These are phyloP conservation scores for Hypoxylon sp. DNA, from an alignment of 2,329 filamentous ascomycete species.

Conservation along the genomic window DNA sequence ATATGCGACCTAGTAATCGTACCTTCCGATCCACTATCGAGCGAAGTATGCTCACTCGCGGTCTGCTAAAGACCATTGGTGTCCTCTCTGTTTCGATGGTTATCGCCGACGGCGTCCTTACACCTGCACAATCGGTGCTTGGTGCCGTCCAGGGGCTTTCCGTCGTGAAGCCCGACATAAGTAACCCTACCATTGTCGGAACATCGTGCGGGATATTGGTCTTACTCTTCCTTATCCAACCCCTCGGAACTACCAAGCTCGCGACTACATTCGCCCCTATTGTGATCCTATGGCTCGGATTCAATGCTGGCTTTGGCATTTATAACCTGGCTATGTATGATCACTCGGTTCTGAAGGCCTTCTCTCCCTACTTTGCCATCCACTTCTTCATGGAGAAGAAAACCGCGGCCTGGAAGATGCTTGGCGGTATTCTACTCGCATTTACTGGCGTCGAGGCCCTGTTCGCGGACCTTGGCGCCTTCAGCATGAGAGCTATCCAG, in stretches of 20 bases:
- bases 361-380: conserved; percentile 72
- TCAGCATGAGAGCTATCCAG: conserved; percentile 78
- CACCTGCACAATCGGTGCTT: conserved; percentile 78
- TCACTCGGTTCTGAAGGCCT: conserved; percentile 68
- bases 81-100: conserved; percentile 78
- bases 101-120: conserved; percentile 76
- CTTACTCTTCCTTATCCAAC: conserved; percentile 74
- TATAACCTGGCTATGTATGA: conserved; percentile 71
- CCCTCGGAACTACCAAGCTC: conserved; percentile 73
- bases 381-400: conserved; percentile 72
- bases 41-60: conserved; percentile 65
- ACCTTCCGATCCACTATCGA: conserved; percentile 71
- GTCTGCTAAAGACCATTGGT: conserved; percentile 71
- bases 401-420: conserved; percentile 72
- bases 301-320: conserved; percentile 74
- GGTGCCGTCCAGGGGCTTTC: conserved; percentile 76
- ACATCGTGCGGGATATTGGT: conserved; percentile 75
- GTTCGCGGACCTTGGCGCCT: conserved; percentile 84
- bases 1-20: conserved; percentile 67
- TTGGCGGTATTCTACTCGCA: conserved; percentile 79
- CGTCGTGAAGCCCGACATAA: conserved; percentile 71
- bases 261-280: conserved; percentile 75
- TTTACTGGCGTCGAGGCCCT: conserved; percentile 86
- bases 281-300: conserved; percentile 75
- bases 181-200: conserved; percentile 71